Evolutionary conservation across 139 green algal species (phyloP).

Genomic region (Tetratostichococcus sp.): DNA sequence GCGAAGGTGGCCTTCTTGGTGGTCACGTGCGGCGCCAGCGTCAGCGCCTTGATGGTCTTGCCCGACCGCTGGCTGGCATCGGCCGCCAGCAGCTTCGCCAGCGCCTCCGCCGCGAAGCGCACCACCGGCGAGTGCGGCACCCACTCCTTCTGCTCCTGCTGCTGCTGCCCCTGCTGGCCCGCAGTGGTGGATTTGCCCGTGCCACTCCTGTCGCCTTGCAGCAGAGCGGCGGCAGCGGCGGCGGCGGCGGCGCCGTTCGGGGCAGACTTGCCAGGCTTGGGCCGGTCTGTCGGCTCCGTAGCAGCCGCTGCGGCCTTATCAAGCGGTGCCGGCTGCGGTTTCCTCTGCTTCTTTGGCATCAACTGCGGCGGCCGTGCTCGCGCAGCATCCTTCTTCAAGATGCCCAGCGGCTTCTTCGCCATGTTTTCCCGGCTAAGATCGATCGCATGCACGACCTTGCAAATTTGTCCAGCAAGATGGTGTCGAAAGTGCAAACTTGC

Average conservation of each 20-base stretch:
- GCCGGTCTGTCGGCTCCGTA: too few relatives aligned
- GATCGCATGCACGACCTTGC: too few relatives aligned
- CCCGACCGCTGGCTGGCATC: constrained; percentile 25
- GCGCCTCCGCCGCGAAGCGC: constrained; percentile 43
- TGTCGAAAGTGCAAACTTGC: too few relatives aligned
- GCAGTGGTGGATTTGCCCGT: too few relatives aligned
- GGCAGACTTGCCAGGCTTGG: too few relatives aligned
- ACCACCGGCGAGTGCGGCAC: constrained; percentile 24
- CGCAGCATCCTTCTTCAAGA: background rate
- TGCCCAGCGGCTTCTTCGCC: background rate
- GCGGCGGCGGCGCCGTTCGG: too few relatives aligned
- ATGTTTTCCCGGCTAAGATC: background rate
- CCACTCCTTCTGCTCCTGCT: background rate
- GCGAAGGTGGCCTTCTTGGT: constrained; percentile 87
- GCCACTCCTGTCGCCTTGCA: background rate
- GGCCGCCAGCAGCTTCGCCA: constrained; percentile 38
- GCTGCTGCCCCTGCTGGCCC: background rate
- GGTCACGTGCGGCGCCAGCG: constrained; percentile 61
- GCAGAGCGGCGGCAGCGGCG: background rate
- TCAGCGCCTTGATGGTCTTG: constrained; percentile 64
- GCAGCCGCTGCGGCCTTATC: background rate
- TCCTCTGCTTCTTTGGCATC: background rate
- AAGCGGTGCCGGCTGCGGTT: background rate
- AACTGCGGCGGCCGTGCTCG: background rate
- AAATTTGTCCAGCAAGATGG: too few relatives aligned